Evolutionary conservation across 768 basidiomycete species (phyloP), one percentile per base, ranked within the genome.

Genomic region (Rhizopogon rudus): DNA sequence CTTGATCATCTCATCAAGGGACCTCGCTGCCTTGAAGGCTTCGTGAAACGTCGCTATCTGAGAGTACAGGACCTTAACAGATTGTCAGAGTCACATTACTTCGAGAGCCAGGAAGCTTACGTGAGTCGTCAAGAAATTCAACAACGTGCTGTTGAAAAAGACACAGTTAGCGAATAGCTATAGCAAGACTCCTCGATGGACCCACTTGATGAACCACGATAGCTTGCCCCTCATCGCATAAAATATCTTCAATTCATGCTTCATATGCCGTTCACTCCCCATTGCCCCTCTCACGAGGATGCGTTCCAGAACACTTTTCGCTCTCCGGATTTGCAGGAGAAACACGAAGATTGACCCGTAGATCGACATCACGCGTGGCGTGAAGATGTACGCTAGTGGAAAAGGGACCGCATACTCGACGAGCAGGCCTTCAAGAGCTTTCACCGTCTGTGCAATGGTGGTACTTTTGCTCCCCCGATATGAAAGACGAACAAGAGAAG

Each of bases 131-230:
- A 93, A 65, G 62, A 90, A 91, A 63, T 84, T 82, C 58, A 88
- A 71, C 39, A 90, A 61, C 0, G 80, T 80, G 60, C 88, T 48
- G 89, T 56, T 14, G 43, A 40, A 49, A 51, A 13, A 17, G 14
- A 48, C 59, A 44, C 57, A n/a, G 37, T 35, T 31, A 48, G 16
- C 13, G 12, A 62, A 28, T 59, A 44, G 39, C 46, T 6, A 33
- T 13, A 17, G 9, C 5, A 35, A 33, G 17, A n/a, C 33, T 43
- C 16, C 29, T 25, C 35, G 46, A 10, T 16, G 8, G n/a, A 77
- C 87, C 61, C 63, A 91, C 91, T 88, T 91, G 66, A 88, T 79
- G 61, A 92, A 88, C 91, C 91, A 93, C 55, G 87, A 86, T 56
- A 93, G 61, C 53, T 86, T 83, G 60, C 84, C 82, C 58, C 90